phyloP scores from a whole-genome alignment of 352 stramenopile species.

The Pythium guiyangense region DNA sequence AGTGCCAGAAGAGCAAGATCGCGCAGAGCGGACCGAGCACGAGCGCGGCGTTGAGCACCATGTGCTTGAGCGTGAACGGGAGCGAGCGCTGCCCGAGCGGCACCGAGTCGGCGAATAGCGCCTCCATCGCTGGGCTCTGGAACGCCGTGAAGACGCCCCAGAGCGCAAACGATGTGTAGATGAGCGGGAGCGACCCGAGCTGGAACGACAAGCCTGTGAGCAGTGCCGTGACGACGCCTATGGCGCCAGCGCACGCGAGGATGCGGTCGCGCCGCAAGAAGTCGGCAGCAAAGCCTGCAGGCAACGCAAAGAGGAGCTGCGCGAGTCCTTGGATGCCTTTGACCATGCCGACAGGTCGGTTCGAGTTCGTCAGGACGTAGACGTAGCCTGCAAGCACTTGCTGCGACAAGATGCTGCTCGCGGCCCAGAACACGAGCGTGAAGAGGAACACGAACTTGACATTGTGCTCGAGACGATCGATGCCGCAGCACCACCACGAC shows the following conservation, averaged over 20 bases:
- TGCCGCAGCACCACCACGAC: not conserved
- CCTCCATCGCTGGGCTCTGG: slow-evolving; percentile 68
- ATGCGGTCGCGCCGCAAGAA: slow-evolving; percentile 46
- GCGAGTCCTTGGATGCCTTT: slow-evolving; percentile 43
- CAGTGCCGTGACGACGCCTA: slow-evolving; percentile 35
- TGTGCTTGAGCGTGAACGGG: slow-evolving; percentile 75
- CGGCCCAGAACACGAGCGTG: slow-evolving; percentile 55
- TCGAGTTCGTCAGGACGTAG: slow-evolving; percentile 49
- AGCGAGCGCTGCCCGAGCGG: slow-evolving; percentile 54
- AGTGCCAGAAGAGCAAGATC: slow-evolving; percentile 63
- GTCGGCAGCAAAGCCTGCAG: slow-evolving; percentile 55
- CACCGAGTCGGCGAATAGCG: slow-evolving; percentile 84
- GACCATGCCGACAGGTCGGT: slow-evolving; percentile 34
- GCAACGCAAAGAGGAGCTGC: slow-evolving; percentile 48
- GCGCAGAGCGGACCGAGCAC: slow-evolving; percentile 50
- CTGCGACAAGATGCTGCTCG: slow-evolving; percentile 56
- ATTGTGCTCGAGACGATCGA: slow-evolving; percentile 45
- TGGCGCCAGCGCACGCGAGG: slow-evolving; percentile 26
- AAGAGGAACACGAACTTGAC: slow-evolving; percentile 71
- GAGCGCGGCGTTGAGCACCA: slow-evolving; percentile 45
- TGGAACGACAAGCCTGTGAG: slow-evolving; percentile 43
- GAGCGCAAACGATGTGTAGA: slow-evolving; percentile 63
- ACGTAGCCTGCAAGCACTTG: slow-evolving; percentile 57
- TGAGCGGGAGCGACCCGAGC: slow-evolving; percentile 31
- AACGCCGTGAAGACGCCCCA: slow-evolving; percentile 82